These are phyloP conservation scores for Oryza punctata DNA, from an alignment of 176 grass and related monocot genomes.

Conservation along the genomic window DNA sequence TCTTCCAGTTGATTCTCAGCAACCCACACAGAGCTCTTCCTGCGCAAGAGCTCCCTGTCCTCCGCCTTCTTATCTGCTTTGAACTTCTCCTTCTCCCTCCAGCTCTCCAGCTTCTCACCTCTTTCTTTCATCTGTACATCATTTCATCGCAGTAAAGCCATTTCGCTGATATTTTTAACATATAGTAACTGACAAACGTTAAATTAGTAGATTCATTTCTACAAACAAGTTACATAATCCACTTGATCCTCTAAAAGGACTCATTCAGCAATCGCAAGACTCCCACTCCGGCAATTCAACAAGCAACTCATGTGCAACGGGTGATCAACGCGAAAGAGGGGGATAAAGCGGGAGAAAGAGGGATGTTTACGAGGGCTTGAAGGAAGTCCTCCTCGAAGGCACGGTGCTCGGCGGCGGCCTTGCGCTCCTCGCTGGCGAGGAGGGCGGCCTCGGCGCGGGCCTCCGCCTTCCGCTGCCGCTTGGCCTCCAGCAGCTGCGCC, in stretches of 20 bases:
- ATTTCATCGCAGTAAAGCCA: neutral
- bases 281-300: conserved; percentile 13
- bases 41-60: conserved; percentile 59
- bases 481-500: conserved; percentile 61
- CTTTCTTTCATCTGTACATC: conserved; percentile 76
- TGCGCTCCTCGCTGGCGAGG: conserved; percentile 54
- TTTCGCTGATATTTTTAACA: neutral
- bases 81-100: conserved; percentile 68
- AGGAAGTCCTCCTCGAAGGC: conserved; percentile 73
- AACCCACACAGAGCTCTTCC: conserved; percentile 69
- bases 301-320: conserved; percentile 15
- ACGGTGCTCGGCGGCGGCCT: conserved; percentile 63
- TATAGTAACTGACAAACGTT: neutral
- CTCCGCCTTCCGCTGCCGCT: conserved; percentile 34
- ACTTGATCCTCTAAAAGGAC: neutral
- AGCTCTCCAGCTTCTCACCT: conserved; percentile 76
- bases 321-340: neutral
- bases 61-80: conserved; percentile 53
- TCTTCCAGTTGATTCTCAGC: conserved; percentile 52
- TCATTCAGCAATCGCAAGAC: neutral
- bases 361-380: conserved; percentile 55
- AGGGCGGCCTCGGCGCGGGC: too few relatives aligned
- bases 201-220: too few relatives aligned
- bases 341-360: neutral
- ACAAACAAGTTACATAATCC: neutral